Evolutionary conservation across 805 yeast genomes (phyloP), one percentile per base, ranked within the genome.

Genomic region (Ogataea parapolymorpha): DNA sequence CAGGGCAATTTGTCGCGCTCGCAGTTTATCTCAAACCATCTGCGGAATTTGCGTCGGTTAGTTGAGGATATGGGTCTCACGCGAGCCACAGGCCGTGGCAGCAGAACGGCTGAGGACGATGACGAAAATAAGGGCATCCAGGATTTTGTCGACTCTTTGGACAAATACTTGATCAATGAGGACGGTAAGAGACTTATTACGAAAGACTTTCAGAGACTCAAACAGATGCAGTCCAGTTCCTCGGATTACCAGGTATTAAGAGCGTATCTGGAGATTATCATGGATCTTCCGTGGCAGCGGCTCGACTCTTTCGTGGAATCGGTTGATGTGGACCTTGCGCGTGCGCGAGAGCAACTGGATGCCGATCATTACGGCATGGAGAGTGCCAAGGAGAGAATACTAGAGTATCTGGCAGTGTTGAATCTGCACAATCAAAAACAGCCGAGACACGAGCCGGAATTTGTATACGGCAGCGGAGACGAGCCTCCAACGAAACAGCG

Each of bases 401-500:
- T 88, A 16, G 95, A 88, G 59, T 86, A 87, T 58, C 66, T 88
- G 23, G 88, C 93, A 4, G 89, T 88, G 5, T 63, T 86, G 48
- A 83, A 84, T 46, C 69, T 89, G 30, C 71, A 71, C 40, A 56
- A 53, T 13, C 49, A 50, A 23, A 48, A 56, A 18, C 53, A 49
- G n/a, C 39, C 41, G 13, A 26, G 31, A 25, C 26, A 16, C 20
- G 40, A 32, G 24, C 32, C 44, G 4, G 42, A 37, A 9, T 39
- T 39, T 40, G 41, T 37, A 3, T 12, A 42, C 15, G 47, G 39
- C 3, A 33, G 34, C 9, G 6, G 6, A 7, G 8, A 9, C 18
- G 12, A 11, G 22, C 22, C 22, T 20, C 2, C 22, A 5, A 10
- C 32, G 6, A 16, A n/a, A n/a, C 28, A 29, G 5, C 26, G 20